Evolutionary conservation across 371 early-diverging fungal genomes (phyloP).

Genomic region (Mucor plumbeus): DNA sequence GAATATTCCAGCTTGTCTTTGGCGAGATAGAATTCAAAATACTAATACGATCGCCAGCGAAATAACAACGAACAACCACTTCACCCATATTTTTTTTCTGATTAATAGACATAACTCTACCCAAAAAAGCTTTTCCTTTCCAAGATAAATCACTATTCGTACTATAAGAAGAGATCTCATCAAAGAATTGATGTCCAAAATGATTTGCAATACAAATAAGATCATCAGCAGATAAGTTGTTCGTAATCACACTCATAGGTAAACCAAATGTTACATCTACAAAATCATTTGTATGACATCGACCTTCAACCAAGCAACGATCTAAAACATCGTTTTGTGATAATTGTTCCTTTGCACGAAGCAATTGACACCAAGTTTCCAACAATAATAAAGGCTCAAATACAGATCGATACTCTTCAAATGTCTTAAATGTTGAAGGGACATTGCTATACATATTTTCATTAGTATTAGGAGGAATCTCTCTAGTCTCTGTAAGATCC

Average conservation of each 20-base stretch:
- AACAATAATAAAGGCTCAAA: constrained; percentile 87
- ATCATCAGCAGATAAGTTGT: constrained; percentile 43
- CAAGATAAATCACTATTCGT: constrained; percentile 13
- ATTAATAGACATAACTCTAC: constrained; percentile 59
- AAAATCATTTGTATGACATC: constrained; percentile 75
- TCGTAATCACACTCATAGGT: constrained; percentile 35
- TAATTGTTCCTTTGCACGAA: constrained; percentile 73
- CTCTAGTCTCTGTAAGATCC: constrained; percentile 52
- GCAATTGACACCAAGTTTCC: constrained; percentile 87
- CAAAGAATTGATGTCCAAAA: constrained; percentile 52
- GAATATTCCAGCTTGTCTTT: constrained; percentile 45
- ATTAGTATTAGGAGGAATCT: constrained; percentile 48
- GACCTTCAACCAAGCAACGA: constrained; percentile 53
- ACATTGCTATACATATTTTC: constrained; percentile 45
- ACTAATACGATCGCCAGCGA: constrained; percentile 46
- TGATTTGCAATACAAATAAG: constrained; percentile 53
- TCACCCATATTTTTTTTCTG: constrained; percentile 51
- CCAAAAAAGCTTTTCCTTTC: constrained; percentile 58
- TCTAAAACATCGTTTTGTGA: constrained; percentile 52
- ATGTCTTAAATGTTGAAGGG: constrained; percentile 61
- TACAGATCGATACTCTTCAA: constrained; percentile 62
- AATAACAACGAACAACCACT: constrained; percentile 55
- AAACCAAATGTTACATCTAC: constrained; percentile 69
- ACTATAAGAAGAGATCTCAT: background rate
- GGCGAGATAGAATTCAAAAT: constrained; percentile 50